Base-by-base conservation (phyloP, 805 yeast species). In the Zygosaccharomyces gambellarensis region DNA sequence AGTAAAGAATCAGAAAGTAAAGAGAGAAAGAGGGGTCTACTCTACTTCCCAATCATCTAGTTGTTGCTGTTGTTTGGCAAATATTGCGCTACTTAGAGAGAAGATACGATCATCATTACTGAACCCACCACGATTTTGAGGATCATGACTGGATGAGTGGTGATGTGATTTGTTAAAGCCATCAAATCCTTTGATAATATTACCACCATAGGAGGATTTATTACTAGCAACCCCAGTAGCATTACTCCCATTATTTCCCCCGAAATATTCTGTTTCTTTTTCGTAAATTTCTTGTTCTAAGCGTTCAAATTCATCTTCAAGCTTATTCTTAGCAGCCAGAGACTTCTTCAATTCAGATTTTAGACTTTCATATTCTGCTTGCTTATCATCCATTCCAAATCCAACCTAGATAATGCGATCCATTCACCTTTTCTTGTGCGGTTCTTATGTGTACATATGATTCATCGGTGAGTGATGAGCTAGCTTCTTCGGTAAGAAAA, bases 111-210 rank as follows among this genome's bases (percentile, higher is more conserved):
- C 97, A 31, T 84, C 86, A 53, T 87, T 92, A 0, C 82, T 72
- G 69, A 78, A 77, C 45, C 74, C 49, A 27, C 51, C 49, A 27
- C 51, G 49, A 25, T 39, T 39, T 11, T 51, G 47, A 11, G 55
- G 30, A 23, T 55, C 58, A 47, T 49, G 55, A 0, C 60, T 41
- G 31, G 46, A 39, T 3, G 69, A 60, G 23, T 71, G 67, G 29
- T 58, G 60, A 32, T 55, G 58, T 3, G 57, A 48, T 56, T 85
- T 86, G 43, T 83, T 75, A 61, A 87, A 85, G 58, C 81, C 85
- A 43, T 90, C 97, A 60, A 90, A 90, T 1, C 98, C 98, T 54
- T 85, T 85, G n/a, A 89, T 85, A 25, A 92, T 84, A 65, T 88
- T 90, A 0, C 97, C 70, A 11, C 56, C 51, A 25, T 55, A 53